Evolutionary conservation across 768 basidiomycete species (phyloP), one percentile per base, ranked within the genome.

Genomic region (Hortiboletus flavorubellus): DNA sequence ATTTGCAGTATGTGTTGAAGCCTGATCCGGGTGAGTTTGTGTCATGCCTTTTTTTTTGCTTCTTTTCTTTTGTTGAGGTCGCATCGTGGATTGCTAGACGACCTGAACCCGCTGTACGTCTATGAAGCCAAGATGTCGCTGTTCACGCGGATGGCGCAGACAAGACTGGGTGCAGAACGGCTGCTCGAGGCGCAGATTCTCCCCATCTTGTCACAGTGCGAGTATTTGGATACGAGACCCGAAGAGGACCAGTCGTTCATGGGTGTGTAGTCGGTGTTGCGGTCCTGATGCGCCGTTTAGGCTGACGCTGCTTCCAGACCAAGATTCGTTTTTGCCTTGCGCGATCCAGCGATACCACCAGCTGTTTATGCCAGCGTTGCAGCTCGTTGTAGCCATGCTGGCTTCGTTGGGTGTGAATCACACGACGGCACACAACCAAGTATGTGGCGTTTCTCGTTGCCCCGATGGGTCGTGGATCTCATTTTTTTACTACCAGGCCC

Each of bases 41-140:
- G 46, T 72, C 46, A 8, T 16, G 5, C 21, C 39, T 8, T 21
- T 33, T 8, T 21, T 33, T 33, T 33, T 42, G 9, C 8, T 15
- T 14, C n/a, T 35, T 14, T 5, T 0, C 16, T 8, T 26, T 42
- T 12, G 38, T 37, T 41, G 44, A 5, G 5, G 26, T 11, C 18
- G 39, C 5, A 26, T 48, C 2, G 21, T 23, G 21, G 44, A 1
- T 41, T 43, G 1, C 60, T 21, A 96, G 96, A 92, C 59, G 91
- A 94, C 55, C 73, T 98, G 31, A 95, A 96, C 64, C 79, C 92
- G 0, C 76, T 95, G 39, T 98, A 97, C 71, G 90, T 98, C 14
- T 98, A 93, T 63, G 96, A 98, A 67, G 84, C 94, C 14, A 96
- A 96, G 72, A 87, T 96, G 83, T 91, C 94, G 4, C 74, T 97